Percentiles rank a stretch among this genome's conserved stretches.
phyloP scores from a whole-genome alignment of 805 yeast genomes.

The Candida glaebosa region DNA sequence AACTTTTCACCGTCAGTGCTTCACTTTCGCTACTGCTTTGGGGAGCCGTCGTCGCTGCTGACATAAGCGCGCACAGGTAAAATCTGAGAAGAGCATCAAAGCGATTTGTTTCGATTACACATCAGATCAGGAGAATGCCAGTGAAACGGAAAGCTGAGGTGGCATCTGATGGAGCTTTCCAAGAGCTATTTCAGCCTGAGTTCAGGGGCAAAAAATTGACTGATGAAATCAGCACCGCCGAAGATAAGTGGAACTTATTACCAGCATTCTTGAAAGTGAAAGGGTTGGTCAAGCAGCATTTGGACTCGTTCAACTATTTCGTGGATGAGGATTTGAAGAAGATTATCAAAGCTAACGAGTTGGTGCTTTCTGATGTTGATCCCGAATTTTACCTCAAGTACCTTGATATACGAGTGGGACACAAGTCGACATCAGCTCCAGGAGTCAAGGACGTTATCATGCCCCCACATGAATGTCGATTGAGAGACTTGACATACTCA shows the following conservation, averaged over 20 bases:
- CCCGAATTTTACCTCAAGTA: constrained; percentile 95
- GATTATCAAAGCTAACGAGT: constrained; percentile 86
- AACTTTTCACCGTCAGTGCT: not conserved
- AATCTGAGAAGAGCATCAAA: not conserved
- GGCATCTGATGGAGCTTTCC: constrained; percentile 58
- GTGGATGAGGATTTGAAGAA: constrained; percentile 91
- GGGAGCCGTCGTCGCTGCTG: not conserved
- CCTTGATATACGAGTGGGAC: constrained; percentile 89
- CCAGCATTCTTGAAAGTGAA: constrained; percentile 96
- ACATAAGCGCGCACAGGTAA: not conserved
- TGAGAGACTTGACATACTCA: constrained; percentile 89
- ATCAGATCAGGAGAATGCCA: not conserved
- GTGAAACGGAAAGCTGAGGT: constrained; percentile 6
- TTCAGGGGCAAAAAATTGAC: constrained; percentile 84
- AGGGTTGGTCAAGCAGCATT: constrained; percentile 94
- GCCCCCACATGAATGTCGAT: constrained; percentile 93
- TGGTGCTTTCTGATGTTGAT: constrained; percentile 89
- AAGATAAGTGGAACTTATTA: constrained; percentile 93
- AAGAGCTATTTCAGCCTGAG: constrained; percentile 71
- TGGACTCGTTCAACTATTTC: constrained; percentile 96
- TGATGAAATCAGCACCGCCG: constrained; percentile 86
- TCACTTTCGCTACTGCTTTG: not conserved
- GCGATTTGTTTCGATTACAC: not conserved
- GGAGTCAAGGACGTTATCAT: constrained; percentile 57
- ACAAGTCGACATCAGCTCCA: constrained; percentile 53